phyloP scores from a whole-genome alignment of 768 basidiomycete genomes.

The Tulasnella sp. region DNA sequence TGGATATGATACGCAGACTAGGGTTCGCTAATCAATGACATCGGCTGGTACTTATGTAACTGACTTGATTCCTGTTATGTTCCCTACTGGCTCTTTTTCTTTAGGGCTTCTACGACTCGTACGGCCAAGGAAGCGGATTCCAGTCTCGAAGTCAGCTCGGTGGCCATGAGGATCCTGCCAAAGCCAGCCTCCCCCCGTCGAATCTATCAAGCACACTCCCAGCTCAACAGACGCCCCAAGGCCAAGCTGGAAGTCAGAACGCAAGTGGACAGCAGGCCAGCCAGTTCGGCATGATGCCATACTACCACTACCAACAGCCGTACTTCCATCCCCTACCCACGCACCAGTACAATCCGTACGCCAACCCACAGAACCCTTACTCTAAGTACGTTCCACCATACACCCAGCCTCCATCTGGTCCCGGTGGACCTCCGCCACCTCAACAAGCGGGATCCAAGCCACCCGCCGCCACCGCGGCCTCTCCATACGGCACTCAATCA shows the following conservation, averaged over 20 bases:
- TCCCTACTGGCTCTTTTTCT: neutral
- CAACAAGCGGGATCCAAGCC: neutral
- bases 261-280: neutral
- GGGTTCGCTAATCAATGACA: conserved; percentile 3
- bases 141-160: conserved; percentile 11
- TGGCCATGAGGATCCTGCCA: conserved; percentile 7
- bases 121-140: conserved; percentile 11
- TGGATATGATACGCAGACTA: conserved; percentile 7
- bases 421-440: neutral
- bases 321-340: conserved; percentile 4
- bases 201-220: conserved; percentile 8
- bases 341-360: conserved; percentile 12
- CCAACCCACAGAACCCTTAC: neutral
- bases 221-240: conserved; percentile 7
- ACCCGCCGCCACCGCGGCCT: neutral
- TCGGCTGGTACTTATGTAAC: neutral
- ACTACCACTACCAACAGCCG: conserved; percentile 11
- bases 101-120: conserved; percentile 13
- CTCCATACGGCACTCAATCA: conserved; percentile 5
- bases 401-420: neutral
- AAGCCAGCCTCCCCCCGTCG: neutral
- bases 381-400: conserved; percentile 7
- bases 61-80: neutral
- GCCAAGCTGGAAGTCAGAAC: conserved; percentile 2
- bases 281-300: conserved; percentile 7